phyloP scores from a whole-genome alignment of 169 alveolate genomes.

The Plasmodium coatneyi region DNA sequence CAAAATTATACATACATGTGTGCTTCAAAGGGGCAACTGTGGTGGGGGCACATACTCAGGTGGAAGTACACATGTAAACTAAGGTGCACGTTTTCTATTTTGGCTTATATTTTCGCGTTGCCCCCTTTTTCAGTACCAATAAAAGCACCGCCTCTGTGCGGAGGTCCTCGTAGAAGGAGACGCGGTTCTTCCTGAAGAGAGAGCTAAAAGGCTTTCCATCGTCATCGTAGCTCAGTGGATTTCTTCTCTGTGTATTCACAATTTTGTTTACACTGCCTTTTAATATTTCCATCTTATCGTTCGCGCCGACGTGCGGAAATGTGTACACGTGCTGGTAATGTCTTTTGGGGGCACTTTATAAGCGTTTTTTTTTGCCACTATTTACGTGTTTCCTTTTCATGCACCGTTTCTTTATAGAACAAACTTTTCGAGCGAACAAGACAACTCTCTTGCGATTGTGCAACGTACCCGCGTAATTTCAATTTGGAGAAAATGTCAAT shows the following conservation, averaged over 20 bases:
- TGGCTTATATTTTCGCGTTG: not conserved
- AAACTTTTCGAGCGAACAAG: constrained; percentile 1
- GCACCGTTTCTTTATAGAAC: not conserved
- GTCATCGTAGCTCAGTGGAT: constrained; percentile 1
- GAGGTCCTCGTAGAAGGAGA: constrained; percentile 45
- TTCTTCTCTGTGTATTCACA: not conserved
- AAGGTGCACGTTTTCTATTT: not conserved
- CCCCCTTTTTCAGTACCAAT: constrained; percentile 24
- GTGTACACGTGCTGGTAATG: not conserved
- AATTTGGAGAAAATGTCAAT: not conserved
- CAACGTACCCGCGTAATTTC: not conserved
- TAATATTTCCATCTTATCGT: constrained; percentile 31
- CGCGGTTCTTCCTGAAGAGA: constrained; percentile 32
- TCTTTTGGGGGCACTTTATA: not conserved
- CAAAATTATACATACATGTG: not conserved
- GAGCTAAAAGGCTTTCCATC: constrained; percentile 7
- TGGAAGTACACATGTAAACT: not conserved
- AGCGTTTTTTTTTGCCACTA: not conserved
- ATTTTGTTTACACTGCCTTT: constrained; percentile 10
- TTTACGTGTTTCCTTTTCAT: not conserved
- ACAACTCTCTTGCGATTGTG: not conserved
- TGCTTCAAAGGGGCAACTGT: not conserved
- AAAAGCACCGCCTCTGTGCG: constrained; percentile 58
- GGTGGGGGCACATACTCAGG: not conserved
- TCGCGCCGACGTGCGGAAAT: not conserved